Base-by-base conservation (phyloP, 2,329 filamentous ascomycete genomes). In the Helotiales sp. region DNA sequence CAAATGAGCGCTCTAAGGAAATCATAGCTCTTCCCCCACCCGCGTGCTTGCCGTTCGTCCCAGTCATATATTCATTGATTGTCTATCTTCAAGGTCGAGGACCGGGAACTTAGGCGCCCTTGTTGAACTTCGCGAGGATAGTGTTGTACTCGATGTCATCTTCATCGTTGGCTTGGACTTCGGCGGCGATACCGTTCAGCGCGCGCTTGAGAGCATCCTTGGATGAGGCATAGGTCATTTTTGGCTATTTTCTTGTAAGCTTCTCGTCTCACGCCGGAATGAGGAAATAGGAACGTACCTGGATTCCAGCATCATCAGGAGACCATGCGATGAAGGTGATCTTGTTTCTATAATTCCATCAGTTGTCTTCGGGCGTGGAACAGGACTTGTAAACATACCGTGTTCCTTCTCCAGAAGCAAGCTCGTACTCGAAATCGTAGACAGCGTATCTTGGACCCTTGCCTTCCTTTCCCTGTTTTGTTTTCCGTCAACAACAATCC, bases 141-240 rank as follows among this genome's bases (percentile, higher is more conserved):
- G 79, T 81, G 64, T 89, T 85, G 75, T 85, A 87, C 79, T 93
- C 89, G 72, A 95, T 89, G 75, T 93, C 90, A 75, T 91, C 88
- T 67, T 78, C 76, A 75, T 93, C 90, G 79, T 93, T 93, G 79
- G 89, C 90, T 81, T 95, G 90, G 69, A 93, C 81, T 74, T 93
- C 90, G 69, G 80, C 78, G 61, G 87, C 88, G 68, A 93, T 78
- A 63, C 89, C 90, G 72, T 84, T 89, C 63, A 95, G 83, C 51
- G 88, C 76, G 75, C 87, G 87, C 84, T 92, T 93, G 67, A 95
- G 83, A 59, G 89, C 88, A 70, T 93, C 89, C 81, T 93, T 95
- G 76, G 90, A 95, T 52, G 90, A 90, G 69, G 90, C 89, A 81
- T 93, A 95, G 75, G 92, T 83, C 90, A 95, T 95, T 82, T 92